Evolutionary conservation across 805 yeast species (phyloP), one percentile per base, ranked within the genome.

Genomic region (Grigorovia jiainica): DNA sequence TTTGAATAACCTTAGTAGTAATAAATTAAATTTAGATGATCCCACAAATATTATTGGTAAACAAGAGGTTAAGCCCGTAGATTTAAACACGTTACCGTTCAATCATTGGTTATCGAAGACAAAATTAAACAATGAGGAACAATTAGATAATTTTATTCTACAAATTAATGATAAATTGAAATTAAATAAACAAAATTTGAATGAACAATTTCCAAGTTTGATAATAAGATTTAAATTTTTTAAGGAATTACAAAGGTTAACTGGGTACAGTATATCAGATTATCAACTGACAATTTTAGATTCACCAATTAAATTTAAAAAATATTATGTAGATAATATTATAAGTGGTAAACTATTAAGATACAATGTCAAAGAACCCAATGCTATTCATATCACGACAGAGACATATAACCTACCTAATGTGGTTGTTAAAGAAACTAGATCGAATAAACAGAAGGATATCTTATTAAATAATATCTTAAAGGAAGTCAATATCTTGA

Each of bases 321-420:
- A 49, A 4, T 64, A 56, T 42, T 63, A 51, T 38, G 43, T 48
- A 16, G 41, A 44, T 6, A 55, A 59, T 36, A 49, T 63, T 27
- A 42, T 64, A 10, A 53, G 60, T 16, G 67, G 68, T 19, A 58
- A 52, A 40, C 45, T 53, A 10, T 48, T 46, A 7, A 64, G 65
- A 55, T 71, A 65, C 48, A 75, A 73, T 51, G 87, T 82, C 55
- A 72, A 78, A 56, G 75, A 78, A 53, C 87, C 92, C n/a, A 75
- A 82, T 52, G 90, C 86, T 23, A 75, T 85, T 43, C 76, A 78
- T 46, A 67, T 85, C 50, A 66, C 76, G 43, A 58, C 66, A 7
- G 68, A 66, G 23, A 79, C 75, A 36, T 82, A 76, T 53, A 66
- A 62, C 24, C 76, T 82, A 32, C 66, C 75, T 4, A 84, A 82